These are phyloP conservation scores for Fusarium pseudograminearum DNA, from an alignment of 2,329 filamentous ascomycete genomes.

Conservation along the genomic window DNA sequence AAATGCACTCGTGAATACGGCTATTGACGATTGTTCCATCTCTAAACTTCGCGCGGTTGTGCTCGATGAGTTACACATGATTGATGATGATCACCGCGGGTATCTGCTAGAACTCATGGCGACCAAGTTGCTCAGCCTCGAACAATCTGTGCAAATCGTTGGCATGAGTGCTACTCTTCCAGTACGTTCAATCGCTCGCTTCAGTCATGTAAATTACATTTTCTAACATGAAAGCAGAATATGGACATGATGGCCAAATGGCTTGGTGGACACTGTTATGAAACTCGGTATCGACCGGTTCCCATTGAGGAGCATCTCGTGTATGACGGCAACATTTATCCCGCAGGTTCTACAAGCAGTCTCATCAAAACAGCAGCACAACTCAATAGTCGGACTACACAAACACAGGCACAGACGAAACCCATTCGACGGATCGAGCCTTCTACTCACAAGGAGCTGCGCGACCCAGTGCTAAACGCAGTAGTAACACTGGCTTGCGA, in stretches of 20 bases:
- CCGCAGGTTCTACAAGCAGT: slow-evolving; percentile 65
- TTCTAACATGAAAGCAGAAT: slow-evolving; percentile 63
- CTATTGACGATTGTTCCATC: slow-evolving; percentile 77
- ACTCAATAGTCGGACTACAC: slow-evolving; percentile 53
- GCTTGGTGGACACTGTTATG: slow-evolving; percentile 78
- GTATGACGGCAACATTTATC: slow-evolving; percentile 76
- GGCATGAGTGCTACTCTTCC: slow-evolving; percentile 85
- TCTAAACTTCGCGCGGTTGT: slow-evolving; percentile 75
- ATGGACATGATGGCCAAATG: slow-evolving; percentile 75
- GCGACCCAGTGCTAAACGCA: slow-evolving; percentile 74
- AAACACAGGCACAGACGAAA: slow-evolving; percentile 53
- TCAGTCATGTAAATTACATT: not conserved
- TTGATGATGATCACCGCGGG: slow-evolving; percentile 80
- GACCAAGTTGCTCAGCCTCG: slow-evolving; percentile 77
- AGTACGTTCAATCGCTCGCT: slow-evolving; percentile 56
- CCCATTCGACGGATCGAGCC: slow-evolving; percentile 63
- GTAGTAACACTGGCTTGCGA: slow-evolving; percentile 77
- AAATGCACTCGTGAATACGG: slow-evolving; percentile 78
- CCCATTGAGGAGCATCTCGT: slow-evolving; percentile 81
- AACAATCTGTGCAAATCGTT: slow-evolving; percentile 75
- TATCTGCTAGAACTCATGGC: slow-evolving; percentile 81
- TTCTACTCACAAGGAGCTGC: slow-evolving; percentile 71
- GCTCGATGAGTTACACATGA: slow-evolving; percentile 85
- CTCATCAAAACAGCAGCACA: slow-evolving; percentile 70
- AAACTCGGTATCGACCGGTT: slow-evolving; percentile 79